A percentile compares a stretch with the other conserved stretches of the same genome.
phyloP scores from a whole-genome alignment of 2,329 filamentous ascomycete species.

The Fusarium sarcochroum region DNA sequence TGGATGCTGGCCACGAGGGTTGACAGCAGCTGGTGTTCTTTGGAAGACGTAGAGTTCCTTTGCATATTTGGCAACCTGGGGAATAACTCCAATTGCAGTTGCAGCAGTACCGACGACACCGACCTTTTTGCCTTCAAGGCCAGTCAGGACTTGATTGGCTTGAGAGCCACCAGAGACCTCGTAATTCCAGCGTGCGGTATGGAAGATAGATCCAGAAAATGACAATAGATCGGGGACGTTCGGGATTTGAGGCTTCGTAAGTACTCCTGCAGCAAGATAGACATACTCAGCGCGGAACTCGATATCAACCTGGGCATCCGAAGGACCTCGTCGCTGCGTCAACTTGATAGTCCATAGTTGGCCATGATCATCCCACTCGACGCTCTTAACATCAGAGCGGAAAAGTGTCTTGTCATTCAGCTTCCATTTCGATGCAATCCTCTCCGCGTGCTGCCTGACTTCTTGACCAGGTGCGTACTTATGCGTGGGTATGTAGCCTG shows the following conservation, averaged over 20 bases:
- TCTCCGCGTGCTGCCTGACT: neutral
- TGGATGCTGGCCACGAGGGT: conserved; percentile 7
- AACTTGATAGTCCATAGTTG: neutral
- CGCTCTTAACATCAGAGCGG: neutral
- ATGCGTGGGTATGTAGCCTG: neutral
- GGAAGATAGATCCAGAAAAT: neutral
- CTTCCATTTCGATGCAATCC: neutral
- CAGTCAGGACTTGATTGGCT: neutral
- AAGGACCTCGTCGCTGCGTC: neutral
- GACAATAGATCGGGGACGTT: neutral
- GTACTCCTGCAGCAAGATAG: neutral
- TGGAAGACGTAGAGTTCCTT: conserved; percentile 16
- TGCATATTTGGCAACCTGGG: conserved; percentile 11
- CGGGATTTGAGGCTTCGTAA: neutral
- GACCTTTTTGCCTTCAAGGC: neutral
- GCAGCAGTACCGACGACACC: neutral
- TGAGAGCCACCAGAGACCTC: neutral
- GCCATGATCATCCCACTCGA: neutral
- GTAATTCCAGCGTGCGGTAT: conserved; percentile 1
- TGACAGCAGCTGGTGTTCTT: conserved; percentile 12
- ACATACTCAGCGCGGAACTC: neutral
- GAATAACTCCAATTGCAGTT: neutral
- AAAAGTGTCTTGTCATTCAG: neutral
- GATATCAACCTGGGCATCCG: neutral
- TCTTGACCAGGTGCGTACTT: neutral